A percentile compares a stretch with the other conserved stretches of the same genome.
Conservation (phyloP, 257 asterid genomes). For the Lantana camara region DNA sequence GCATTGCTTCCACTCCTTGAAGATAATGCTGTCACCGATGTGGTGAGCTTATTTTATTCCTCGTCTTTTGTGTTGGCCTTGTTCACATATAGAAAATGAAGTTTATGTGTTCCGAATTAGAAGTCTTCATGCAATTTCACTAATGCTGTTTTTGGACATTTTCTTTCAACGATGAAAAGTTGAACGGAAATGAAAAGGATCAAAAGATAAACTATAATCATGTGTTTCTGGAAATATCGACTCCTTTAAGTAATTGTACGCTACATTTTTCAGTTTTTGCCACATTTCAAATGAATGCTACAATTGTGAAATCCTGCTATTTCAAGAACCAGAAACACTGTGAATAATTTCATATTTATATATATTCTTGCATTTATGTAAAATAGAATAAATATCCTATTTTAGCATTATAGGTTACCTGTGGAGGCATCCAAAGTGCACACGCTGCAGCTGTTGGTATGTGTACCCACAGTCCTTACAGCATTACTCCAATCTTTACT, state of each 20-base stretch:
- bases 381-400: conserved; percentile 20
- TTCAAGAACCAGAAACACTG: neutral
- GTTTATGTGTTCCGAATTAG: neutral
- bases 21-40: conserved; percentile 68
- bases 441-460: conserved; percentile 96
- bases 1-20: conserved; percentile 85
- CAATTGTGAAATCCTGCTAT: neutral
- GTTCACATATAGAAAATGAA: neutral
- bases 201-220: too few species aligned
- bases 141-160: too few species aligned
- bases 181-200: too few species aligned
- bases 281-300: conserved; percentile 3
- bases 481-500: neutral
- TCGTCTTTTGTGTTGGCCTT: neutral
- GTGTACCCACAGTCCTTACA: conserved; percentile 28
- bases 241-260: neutral
- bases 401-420: conserved; percentile 69
- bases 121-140: neutral
- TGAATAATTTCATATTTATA: neutral
- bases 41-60: conserved; percentile 55
- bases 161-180: too few species aligned
- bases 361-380: neutral
- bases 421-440: conserved; percentile 99
- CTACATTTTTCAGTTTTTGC: neutral
- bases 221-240: neutral